phyloP scores from a whole-genome alignment of 768 basidiomycete species.

The Cystoderma amianthinum region DNA sequence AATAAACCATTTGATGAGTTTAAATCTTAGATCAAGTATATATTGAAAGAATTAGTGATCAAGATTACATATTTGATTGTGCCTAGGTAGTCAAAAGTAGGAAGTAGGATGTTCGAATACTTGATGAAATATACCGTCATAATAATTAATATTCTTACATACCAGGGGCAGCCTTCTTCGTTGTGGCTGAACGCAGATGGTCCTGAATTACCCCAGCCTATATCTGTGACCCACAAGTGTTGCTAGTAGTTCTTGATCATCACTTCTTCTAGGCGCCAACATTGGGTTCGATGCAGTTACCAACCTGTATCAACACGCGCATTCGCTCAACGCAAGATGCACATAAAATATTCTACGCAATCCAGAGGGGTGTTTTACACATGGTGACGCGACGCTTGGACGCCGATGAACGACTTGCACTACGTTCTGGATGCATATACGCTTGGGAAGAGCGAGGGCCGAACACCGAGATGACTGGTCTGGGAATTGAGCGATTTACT shows the following conservation, averaged over 20 bases:
- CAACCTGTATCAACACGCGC: conserved; percentile 65
- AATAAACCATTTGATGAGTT: too few species aligned
- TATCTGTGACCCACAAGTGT: conserved; percentile 4
- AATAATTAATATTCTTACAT: conserved; percentile 4
- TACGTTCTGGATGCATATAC: conserved; percentile 48
- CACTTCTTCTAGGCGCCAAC: conserved; percentile 3
- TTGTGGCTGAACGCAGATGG: conserved; percentile 3
- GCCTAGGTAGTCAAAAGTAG: too few species aligned
- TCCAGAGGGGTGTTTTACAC: conserved; percentile 53
- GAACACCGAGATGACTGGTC: conserved; percentile 66
- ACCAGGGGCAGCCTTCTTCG: conserved; percentile 6
- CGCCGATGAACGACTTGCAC: conserved; percentile 62
- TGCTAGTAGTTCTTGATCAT: neutral
- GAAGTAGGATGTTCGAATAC: too few species aligned
- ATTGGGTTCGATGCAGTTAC: conserved; percentile 49
- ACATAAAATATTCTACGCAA: conserved; percentile 74
- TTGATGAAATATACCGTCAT: too few species aligned
- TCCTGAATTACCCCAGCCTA: conserved; percentile 4
- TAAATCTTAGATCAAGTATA: conserved; percentile 3
- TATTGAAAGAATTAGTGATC: conserved; percentile 1
- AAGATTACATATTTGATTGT: too few species aligned
- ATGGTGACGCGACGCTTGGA: conserved; percentile 77
- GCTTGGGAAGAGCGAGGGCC: conserved; percentile 75
- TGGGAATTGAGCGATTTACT: conserved; percentile 82
- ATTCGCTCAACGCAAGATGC: conserved; percentile 75